phyloP scores from a whole-genome alignment of 176 grass and related monocot genomes.

The Pontederia paniculata region DNA sequence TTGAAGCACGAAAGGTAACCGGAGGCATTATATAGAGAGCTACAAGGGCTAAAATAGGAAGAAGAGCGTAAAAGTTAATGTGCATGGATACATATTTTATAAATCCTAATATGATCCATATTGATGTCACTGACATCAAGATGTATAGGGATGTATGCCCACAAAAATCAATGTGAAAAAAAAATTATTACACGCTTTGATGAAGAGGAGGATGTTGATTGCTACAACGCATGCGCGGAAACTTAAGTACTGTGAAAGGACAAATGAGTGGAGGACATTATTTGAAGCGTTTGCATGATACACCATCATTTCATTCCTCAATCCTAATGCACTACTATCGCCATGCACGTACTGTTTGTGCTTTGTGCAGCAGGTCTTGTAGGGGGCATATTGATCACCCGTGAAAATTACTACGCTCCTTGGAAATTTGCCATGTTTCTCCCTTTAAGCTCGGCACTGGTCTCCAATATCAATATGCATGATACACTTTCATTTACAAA shows the following conservation, averaged over 20 bases:
- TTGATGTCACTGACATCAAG: not conserved
- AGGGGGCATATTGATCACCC: constrained; percentile 1
- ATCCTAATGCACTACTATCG: too few relatives aligned
- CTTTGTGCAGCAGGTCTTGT: not conserved
- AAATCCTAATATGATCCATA: not conserved
- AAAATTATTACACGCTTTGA: not conserved
- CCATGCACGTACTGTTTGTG: not conserved
- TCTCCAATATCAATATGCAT: too few relatives aligned
- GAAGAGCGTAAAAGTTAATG: not conserved
- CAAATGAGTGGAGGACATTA: not conserved
- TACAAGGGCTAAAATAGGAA: not conserved
- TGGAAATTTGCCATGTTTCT: not conserved
- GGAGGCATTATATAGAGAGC: not conserved
- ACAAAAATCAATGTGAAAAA: not conserved
- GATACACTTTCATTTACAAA: too few relatives aligned
- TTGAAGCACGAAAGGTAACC: not conserved
- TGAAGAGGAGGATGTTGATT: not conserved
- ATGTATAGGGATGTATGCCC: not conserved
- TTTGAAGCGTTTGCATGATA: not conserved
- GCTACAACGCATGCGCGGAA: not conserved
- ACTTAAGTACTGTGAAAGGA: not conserved
- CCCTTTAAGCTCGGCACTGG: not conserved
- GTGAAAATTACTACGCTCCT: not conserved
- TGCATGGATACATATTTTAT: not conserved
- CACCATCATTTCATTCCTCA: not conserved